Base-by-base conservation (phyloP, 139 green algal species). In the Trebouxia sp. region DNA sequence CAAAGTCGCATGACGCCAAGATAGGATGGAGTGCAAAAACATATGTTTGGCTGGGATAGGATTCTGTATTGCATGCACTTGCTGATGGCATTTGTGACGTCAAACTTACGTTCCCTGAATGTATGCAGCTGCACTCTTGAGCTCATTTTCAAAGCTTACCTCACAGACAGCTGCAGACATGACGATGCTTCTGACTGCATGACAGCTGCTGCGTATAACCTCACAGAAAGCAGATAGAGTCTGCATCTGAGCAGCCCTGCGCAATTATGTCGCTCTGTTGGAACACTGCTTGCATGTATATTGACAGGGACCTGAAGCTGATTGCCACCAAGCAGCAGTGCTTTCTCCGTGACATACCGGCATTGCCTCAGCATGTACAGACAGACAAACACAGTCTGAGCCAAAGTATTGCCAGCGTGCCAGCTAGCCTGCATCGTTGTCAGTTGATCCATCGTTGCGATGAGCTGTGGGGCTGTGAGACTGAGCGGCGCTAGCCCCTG, bases 371-470 rank as follows among this genome's bases (percentile, higher is more conserved):
- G 86, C 89, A 98, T 90, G 87, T 98, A 96, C 26, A 98, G 82
- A 65, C 87, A 94, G 24, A 89, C 88, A 85, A 92, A 98, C 1
- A 98, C 87, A 0, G 94, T 97, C 79, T 93, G 87, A 26, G 94
- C 88, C 24, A 97, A 82, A 15, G 90, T 80, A 50, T 87, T 79
- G 3, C 93, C 93, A 8, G 30, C 41, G 55, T 96, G 91, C 91
- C 92, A 98, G 1, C 83, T 92, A 8, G 89, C 91, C 83, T 96
- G 91, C 56, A 90, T 43, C 0, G 75, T 62, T 28, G 94, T 48
- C 76, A 95, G 78, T 5, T 76, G 83, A 77, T 94, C 89, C 78
- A 93, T 84, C 14, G 91, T 50, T 0, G 75, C 81, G 14, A 93
- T 56, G 14, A 89, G 74, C 72, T 88, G 76, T 4, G 47, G 70